phyloP scores from a whole-genome alignment of 768 basidiomycete genomes.

The Trametes coccinea region DNA sequence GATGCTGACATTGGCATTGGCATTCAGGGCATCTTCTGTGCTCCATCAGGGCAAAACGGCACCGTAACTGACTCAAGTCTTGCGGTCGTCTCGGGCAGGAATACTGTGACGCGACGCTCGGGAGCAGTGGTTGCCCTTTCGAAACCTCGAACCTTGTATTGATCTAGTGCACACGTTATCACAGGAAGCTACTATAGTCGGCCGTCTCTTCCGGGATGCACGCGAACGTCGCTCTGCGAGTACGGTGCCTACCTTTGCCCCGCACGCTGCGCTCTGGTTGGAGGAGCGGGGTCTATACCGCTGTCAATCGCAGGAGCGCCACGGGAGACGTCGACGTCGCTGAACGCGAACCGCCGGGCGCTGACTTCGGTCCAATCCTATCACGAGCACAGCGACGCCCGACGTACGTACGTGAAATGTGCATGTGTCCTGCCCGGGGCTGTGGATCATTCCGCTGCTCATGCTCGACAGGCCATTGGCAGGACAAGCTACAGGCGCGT shows the following conservation, averaged over 20 bases:
- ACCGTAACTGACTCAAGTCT: neutral
- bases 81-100: slow-evolving; percentile 7
- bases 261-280: slow-evolving; percentile 3
- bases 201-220: slow-evolving; percentile 10
- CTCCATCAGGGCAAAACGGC: slow-evolving; percentile 9
- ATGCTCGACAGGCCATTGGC: neutral
- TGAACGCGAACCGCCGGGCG: neutral
- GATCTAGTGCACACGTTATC: slow-evolving; percentile 1
- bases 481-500: slow-evolving; percentile 1
- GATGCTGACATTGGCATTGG: neutral
- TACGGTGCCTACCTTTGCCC: neutral
- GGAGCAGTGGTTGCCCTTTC: neutral
- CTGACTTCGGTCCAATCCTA: neutral
- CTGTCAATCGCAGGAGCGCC: slow-evolving; percentile 7
- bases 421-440: neutral
- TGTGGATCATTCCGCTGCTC: neutral
- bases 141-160: neutral
- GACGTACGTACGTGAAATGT: neutral
- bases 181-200: neutral
- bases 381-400: neutral
- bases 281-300: slow-evolving; percentile 10
- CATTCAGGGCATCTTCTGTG: neutral
- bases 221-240: slow-evolving; percentile 10
- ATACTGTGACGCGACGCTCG: neutral
- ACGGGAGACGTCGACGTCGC: neutral